Conservation (phyloP, 129 eudicot species). For the Escallonia herrerae region DNA sequence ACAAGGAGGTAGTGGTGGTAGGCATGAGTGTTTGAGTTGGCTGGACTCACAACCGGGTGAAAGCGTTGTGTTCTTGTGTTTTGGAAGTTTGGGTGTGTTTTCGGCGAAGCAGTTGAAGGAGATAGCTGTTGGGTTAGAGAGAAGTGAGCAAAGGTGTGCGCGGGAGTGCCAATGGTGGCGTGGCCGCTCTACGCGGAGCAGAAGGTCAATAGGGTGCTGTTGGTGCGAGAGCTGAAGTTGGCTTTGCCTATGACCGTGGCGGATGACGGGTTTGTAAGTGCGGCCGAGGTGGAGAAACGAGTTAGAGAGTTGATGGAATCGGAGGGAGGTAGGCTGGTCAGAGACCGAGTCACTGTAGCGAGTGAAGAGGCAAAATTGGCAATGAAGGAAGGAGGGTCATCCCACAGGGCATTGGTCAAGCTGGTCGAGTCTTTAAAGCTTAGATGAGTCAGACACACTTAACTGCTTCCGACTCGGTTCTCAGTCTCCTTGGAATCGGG, state of each 20-base stretch:
- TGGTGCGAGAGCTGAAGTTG: conserved; percentile 34
- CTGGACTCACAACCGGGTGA: conserved; percentile 35
- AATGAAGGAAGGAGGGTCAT: conserved; percentile 14
- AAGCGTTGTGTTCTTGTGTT: conserved; percentile 44
- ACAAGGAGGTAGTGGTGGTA: background rate
- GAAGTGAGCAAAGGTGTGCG: conserved; percentile 32
- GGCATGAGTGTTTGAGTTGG: conserved; percentile 34
- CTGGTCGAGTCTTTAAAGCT: conserved; percentile 6
- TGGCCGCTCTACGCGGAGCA: conserved; percentile 50
- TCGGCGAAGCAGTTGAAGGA: conserved; percentile 27
- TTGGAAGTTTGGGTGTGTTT: conserved; percentile 42
- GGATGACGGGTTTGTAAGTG: conserved; percentile 3
- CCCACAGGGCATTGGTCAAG: conserved; percentile 7
- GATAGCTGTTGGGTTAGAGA: conserved; percentile 37
- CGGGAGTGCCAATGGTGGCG: conserved; percentile 41
- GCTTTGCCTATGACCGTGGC: conserved; percentile 24
- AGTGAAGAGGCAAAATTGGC: conserved; percentile 18
- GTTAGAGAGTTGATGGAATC: conserved; percentile 26
- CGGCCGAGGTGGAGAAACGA: conserved; percentile 22
- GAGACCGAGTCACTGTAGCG: conserved; percentile 12
- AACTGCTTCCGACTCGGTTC: too few relatives aligned
- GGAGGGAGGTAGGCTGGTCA: conserved; percentile 21
- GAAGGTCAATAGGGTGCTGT: conserved; percentile 23
- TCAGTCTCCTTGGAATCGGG: too few relatives aligned
- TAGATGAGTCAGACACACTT: background rate